These are phyloP conservation scores for Mortierella sp. DNA, from an alignment of 371 early-diverging fungal species.

Conservation along the genomic window DNA sequence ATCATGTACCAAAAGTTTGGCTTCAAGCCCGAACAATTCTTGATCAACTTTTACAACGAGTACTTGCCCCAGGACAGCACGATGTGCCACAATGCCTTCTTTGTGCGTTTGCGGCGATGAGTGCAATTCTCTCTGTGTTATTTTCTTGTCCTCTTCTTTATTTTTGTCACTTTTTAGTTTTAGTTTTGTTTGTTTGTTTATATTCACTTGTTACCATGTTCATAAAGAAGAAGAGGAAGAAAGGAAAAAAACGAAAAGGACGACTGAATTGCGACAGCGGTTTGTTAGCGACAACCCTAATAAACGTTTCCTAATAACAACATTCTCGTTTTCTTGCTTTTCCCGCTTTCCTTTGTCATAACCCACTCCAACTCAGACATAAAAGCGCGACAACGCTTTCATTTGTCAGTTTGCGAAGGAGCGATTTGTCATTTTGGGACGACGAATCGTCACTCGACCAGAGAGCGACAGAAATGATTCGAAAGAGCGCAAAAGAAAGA, in stretches of 20 bases:
- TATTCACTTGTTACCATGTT: background rate
- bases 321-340: constrained; percentile 9
- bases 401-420: constrained; percentile 10
- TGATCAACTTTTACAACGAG: constrained; percentile 92
- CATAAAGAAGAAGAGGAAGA: background rate
- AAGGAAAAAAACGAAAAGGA: background rate
- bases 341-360: background rate
- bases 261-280: background rate
- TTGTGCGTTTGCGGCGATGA: constrained; percentile 83
- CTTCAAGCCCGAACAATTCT: constrained; percentile 95
- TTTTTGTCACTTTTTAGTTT: background rate
- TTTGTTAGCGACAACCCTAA: background rate
- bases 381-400: background rate
- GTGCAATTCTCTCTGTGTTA: background rate
- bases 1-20: constrained; percentile 95
- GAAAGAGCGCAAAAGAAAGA: background rate
- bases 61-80: constrained; percentile 86
- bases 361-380: background rate
- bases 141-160: background rate
- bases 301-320: too few relatives aligned
- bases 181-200: background rate
- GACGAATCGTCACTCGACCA: background rate
- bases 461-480: background rate
- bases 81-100: constrained; percentile 91
- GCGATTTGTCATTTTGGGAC: constrained; percentile 7